These are phyloP conservation scores for Zoysia japonica DNA, from an alignment of 176 grass and related monocot genomes.

Conservation along the genomic window DNA sequence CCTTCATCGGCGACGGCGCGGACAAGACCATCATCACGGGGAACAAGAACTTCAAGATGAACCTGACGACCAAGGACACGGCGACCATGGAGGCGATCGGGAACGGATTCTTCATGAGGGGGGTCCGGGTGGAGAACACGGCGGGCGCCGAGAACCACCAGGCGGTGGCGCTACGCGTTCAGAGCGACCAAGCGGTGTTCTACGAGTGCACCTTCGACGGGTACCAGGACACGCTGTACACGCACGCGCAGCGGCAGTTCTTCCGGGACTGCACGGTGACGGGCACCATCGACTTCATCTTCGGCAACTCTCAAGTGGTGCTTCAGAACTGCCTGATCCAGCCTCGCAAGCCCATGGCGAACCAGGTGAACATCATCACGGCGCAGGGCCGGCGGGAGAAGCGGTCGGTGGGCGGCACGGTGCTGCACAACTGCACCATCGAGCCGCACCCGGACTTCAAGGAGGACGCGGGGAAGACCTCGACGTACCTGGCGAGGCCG, in stretches of 20 bases:
- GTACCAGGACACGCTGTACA: slow-evolving; percentile 83
- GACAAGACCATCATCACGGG: slow-evolving; percentile 66
- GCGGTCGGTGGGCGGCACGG: slow-evolving; percentile 45
- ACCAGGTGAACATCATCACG: slow-evolving; percentile 77
- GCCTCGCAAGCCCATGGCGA: slow-evolving; percentile 58
- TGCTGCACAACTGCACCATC: slow-evolving; percentile 86
- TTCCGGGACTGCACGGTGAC: slow-evolving; percentile 64
- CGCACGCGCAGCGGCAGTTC: slow-evolving; percentile 72
- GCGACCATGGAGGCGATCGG: slow-evolving; percentile 73
- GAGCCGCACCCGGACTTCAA: slow-evolving; percentile 53
- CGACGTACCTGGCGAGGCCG: slow-evolving; percentile 71
- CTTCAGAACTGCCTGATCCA: slow-evolving; percentile 69
- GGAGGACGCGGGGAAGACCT: slow-evolving; percentile 32
- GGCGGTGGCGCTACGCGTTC: slow-evolving; percentile 62
- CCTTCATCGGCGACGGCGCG: slow-evolving; percentile 58
- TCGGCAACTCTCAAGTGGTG: slow-evolving; percentile 70
- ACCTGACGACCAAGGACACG: neutral
- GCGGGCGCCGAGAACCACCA: slow-evolving; percentile 72
- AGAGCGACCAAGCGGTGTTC: slow-evolving; percentile 64
- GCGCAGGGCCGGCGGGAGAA: slow-evolving; percentile 67
- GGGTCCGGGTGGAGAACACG: slow-evolving; percentile 68
- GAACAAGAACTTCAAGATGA: slow-evolving; percentile 72
- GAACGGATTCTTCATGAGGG: slow-evolving; percentile 70
- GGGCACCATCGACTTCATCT: slow-evolving; percentile 74
- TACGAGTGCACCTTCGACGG: slow-evolving; percentile 74